Conservation (phyloP, 441 rosid species). For the Jatropha multifida region DNA sequence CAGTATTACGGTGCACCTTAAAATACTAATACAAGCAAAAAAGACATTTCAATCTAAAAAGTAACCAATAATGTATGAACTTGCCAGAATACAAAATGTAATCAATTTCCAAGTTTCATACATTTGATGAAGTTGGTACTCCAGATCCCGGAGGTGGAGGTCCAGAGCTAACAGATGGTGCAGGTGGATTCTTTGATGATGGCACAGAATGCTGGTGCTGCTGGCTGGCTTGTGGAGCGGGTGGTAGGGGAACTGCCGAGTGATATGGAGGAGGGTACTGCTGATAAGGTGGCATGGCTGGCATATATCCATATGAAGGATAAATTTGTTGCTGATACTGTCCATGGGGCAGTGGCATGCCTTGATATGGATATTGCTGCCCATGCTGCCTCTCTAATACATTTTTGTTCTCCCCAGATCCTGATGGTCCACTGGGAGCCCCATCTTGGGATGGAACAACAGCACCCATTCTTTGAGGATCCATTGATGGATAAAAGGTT, state of each 20-base stretch:
- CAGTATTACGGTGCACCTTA: neutral
- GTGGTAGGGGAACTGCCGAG: constrained; percentile 45
- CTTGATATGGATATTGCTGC: constrained; percentile 53
- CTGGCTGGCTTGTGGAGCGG: constrained; percentile 40
- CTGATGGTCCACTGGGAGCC: constrained; percentile 29
- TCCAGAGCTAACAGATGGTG: constrained; percentile 29
- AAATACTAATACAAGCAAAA: neutral
- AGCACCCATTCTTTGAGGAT: constrained; percentile 98
- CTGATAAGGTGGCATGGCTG: constrained; percentile 54
- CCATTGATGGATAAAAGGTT: constrained; percentile 91
- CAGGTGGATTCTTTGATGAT: constrained; percentile 38
- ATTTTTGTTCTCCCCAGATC: constrained; percentile 34
- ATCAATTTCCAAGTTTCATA: constrained; percentile 13
- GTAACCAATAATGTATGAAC: neutral
- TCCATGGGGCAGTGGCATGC: constrained; percentile 47
- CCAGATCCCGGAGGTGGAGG: constrained; percentile 32
- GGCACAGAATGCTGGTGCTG: constrained; percentile 54
- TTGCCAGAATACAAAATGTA: neutral
- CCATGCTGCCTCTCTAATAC: constrained; percentile 46
- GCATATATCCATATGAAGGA: constrained; percentile 62
- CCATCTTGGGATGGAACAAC: constrained; percentile 79
- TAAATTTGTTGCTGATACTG: constrained; percentile 54
- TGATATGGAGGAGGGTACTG: constrained; percentile 58
- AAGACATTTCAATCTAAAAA: neutral
- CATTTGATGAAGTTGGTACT: constrained; percentile 28